Evolutionary conservation across 176 grass and related monocot species (phyloP).

Genomic region (Lolium perenne): DNA sequence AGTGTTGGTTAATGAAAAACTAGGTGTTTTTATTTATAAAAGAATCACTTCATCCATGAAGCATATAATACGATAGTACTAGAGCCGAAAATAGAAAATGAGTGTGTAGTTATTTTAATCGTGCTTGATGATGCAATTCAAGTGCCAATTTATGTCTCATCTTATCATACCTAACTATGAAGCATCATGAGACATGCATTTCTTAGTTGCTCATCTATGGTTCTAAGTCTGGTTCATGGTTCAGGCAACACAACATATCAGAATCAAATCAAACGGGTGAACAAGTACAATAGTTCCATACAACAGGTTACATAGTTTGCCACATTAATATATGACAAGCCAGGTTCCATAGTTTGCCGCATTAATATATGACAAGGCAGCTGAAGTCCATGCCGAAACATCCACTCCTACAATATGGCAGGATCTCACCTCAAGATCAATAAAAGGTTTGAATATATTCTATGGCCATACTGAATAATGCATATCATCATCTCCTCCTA

Average conservation of each 20-base stretch:
- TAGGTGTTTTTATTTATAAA: not conserved
- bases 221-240: not conserved
- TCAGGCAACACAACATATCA: not conserved
- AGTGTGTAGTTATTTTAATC: no score
- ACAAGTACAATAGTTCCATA: not conserved
- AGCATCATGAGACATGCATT: not conserved
- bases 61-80: not conserved
- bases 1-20: not conserved
- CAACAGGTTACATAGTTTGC: not conserved
- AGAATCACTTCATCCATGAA: not conserved
- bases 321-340: no score
- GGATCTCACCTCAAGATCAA: not conserved
- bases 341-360: not conserved
- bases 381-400: not conserved
- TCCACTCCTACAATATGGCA: not conserved
- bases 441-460: not conserved
- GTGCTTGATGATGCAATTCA: no score
- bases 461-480: not conserved
- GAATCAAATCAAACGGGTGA: not conserved
- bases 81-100: no score
- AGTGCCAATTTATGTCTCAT: not conserved
- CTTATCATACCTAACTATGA: not conserved
- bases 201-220: not conserved
- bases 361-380: not conserved
- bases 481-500: not conserved